Percentiles rank a stretch among this genome's conserved stretches.
phyloP scores from a whole-genome alignment of 1,284 basidiomycete species.

The Trametes sp. region DNA sequence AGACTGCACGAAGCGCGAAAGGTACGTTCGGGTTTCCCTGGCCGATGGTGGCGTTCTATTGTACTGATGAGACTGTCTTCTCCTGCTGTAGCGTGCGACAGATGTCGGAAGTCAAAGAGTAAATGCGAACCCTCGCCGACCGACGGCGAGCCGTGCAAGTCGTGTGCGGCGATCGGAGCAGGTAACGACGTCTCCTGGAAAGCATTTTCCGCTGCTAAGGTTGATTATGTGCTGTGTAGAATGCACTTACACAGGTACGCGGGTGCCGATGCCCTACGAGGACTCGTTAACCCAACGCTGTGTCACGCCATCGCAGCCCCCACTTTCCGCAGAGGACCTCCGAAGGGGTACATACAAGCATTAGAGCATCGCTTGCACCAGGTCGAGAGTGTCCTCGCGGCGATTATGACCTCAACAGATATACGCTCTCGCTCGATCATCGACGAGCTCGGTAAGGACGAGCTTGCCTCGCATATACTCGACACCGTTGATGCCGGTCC shows the following conservation, averaged over 20 bases:
- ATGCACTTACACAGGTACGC: conserved; percentile 78
- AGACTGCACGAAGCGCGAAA: conserved; percentile 59
- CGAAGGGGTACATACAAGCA: conserved; percentile 90
- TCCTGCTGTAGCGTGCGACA: conserved; percentile 70
- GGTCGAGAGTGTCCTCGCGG: conserved; percentile 86
- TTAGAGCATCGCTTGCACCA: conserved; percentile 90
- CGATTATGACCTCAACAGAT: conserved; percentile 68
- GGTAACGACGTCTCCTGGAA: conserved; percentile 46
- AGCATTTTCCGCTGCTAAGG: background rate
- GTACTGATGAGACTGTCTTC: background rate
- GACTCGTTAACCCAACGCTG: no score
- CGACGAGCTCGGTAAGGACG: conserved; percentile 72
- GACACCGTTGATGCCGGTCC: conserved; percentile 77
- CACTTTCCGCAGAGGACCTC: conserved; percentile 83
- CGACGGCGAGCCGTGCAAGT: conserved; percentile 65
- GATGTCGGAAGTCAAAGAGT: conserved; percentile 86
- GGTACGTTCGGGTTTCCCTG: conserved; percentile 45
- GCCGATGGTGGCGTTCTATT: background rate
- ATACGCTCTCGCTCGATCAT: conserved; percentile 72
- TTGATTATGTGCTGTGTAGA: conserved; percentile 46
- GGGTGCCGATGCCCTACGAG: no score
- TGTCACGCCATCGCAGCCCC: conserved; percentile 59
- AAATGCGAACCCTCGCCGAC: conserved; percentile 74
- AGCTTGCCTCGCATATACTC: conserved; percentile 74
- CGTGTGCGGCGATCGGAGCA: conserved; percentile 67